phyloP scores from a whole-genome alignment of 306 rosid species.

The Arachis stenosperma region DNA sequence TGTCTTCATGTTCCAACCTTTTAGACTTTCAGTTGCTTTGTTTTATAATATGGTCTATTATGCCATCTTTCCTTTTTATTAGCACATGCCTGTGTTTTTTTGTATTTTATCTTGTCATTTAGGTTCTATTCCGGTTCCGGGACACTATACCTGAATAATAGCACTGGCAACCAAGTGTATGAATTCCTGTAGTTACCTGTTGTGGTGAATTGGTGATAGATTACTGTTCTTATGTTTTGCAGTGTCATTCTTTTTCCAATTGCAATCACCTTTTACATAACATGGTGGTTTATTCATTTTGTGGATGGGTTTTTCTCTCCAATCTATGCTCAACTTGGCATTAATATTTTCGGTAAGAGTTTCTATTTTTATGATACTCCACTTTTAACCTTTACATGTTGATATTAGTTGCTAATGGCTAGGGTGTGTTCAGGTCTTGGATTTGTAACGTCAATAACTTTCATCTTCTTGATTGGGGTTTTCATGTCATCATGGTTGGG shows the following conservation, averaged over 20 bases:
- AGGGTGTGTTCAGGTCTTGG: constrained; percentile 76
- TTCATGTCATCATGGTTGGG: constrained; percentile 99
- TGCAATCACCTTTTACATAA: constrained; percentile 91
- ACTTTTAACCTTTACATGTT: constrained; percentile 29
- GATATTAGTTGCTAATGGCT: constrained; percentile 33
- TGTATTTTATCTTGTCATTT: constrained; percentile 32
- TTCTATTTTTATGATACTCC: constrained; percentile 43
- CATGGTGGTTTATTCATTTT: constrained; percentile 99
- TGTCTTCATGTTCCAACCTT: constrained; percentile 16
- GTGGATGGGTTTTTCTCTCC: constrained; percentile 98
- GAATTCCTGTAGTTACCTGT: constrained; percentile 22
- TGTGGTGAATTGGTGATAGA: constrained; percentile 27
- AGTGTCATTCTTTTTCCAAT: constrained; percentile 94
- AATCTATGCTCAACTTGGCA: constrained; percentile 89
- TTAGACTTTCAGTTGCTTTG: not conserved
- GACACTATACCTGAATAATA: not conserved
- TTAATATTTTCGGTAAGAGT: constrained; percentile 84
- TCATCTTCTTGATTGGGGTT: constrained; percentile 94
- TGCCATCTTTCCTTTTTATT: constrained; percentile 16
- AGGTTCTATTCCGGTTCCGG: not conserved
- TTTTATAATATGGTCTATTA: not conserved
- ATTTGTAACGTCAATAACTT: constrained; percentile 83
- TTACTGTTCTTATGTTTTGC: constrained; percentile 45
- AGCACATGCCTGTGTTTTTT: constrained; percentile 16
- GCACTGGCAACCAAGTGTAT: constrained; percentile 18